Evolutionary conservation across 2,329 filamentous ascomycete species (phyloP).

Genomic region (Didymella glomerata): DNA sequence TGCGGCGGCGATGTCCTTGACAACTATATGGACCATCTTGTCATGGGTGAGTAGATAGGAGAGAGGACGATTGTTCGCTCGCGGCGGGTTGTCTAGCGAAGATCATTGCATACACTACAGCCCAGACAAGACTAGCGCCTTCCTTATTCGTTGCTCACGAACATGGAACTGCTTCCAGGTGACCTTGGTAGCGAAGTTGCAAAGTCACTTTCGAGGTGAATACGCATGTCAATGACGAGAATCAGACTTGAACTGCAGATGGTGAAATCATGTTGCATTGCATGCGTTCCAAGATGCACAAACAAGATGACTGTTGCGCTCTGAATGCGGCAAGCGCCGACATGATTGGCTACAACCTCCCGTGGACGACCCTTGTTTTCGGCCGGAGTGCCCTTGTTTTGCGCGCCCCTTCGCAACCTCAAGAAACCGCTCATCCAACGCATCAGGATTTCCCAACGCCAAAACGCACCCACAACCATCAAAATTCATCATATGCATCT

Average conservation of each 20-base stretch:
- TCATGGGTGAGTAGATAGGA: background rate
- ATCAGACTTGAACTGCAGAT: background rate
- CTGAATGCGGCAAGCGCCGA: slow-evolving; percentile 14
- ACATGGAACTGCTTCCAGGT: background rate
- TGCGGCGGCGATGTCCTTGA: background rate
- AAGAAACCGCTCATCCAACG: slow-evolving; percentile 24
- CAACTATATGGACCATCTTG: background rate
- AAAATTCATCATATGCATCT: slow-evolving; percentile 35
- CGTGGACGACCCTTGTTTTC: background rate
- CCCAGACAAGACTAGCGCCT: slow-evolving; percentile 1
- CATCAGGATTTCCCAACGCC: slow-evolving; percentile 26
- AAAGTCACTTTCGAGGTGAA: background rate
- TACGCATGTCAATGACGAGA: background rate
- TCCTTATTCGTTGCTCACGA: slow-evolving; percentile 10
- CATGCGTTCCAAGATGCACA: background rate
- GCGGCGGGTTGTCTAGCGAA: slow-evolving; percentile 7
- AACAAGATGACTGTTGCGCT: slow-evolving; percentile 7
- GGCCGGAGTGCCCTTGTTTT: slow-evolving; percentile 20
- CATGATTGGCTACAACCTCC: slow-evolving; percentile 14
- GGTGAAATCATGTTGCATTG: slow-evolving; percentile 1
- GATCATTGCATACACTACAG: slow-evolving; percentile 21
- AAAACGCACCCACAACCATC: slow-evolving; percentile 29
- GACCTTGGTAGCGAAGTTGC: background rate
- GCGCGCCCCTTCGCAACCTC: slow-evolving; percentile 26
- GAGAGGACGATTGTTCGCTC: background rate